Conservation (phyloP, 1,284 basidiomycete genomes). For the Mycosarcoma maydis region DNA sequence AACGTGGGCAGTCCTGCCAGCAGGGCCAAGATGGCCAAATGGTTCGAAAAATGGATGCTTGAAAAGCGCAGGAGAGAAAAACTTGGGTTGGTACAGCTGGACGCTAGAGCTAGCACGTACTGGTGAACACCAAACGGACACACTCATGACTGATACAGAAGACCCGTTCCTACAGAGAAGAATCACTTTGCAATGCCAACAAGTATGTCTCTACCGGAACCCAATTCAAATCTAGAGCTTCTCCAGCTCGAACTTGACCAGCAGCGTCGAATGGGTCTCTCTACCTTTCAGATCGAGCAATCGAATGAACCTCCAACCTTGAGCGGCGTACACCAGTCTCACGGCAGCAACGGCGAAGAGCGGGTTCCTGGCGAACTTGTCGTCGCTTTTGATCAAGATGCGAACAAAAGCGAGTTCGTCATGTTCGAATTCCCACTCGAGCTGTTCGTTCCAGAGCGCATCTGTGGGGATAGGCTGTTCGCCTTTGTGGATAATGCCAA, state of each 20-base stretch:
- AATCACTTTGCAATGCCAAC: too few species aligned
- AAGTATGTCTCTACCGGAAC: too few species aligned
- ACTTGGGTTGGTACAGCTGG: slow-evolving; percentile 25
- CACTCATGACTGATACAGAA: too few species aligned
- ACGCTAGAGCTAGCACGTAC: slow-evolving; percentile 36
- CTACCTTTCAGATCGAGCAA: slow-evolving; percentile 73
- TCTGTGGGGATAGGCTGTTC: slow-evolving; percentile 53
- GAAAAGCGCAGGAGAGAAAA: slow-evolving; percentile 47
- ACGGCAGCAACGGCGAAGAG: slow-evolving; percentile 56
- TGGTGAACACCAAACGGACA: too few species aligned
- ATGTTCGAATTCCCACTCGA: slow-evolving; percentile 55
- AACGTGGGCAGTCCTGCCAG: slow-evolving; percentile 83
- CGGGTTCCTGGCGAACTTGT: slow-evolving; percentile 55
- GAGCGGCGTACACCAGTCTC: slow-evolving; percentile 18
- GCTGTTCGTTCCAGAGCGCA: slow-evolving; percentile 53
- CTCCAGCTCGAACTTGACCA: slow-evolving; percentile 43
- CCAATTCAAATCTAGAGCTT: too few species aligned
- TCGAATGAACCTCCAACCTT: slow-evolving; percentile 70
- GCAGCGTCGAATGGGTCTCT: slow-evolving; percentile 66
- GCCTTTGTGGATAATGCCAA: slow-evolving; percentile 44
- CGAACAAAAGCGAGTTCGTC: slow-evolving; percentile 55
- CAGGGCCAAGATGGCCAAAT: slow-evolving; percentile 59
- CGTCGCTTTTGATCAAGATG: slow-evolving; percentile 60
- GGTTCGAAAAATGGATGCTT: slow-evolving; percentile 59
- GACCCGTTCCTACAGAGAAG: too few species aligned